These are phyloP conservation scores for Quercus bicolor DNA, from an alignment of 306 rosid species.

Conservation along the genomic window DNA sequence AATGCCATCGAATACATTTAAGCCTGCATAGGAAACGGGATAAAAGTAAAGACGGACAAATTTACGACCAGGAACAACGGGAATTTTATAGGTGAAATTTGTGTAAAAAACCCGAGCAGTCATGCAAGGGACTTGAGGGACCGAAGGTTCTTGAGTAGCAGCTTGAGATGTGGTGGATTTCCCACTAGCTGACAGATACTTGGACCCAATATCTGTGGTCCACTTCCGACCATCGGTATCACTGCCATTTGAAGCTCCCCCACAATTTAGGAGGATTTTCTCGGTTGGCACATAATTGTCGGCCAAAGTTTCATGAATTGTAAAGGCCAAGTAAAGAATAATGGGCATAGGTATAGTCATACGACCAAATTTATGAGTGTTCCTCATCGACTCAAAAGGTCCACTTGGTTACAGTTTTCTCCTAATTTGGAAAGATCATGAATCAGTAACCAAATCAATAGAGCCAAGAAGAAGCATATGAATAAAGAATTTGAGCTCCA, in stretches of 20 bases:
- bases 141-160: conserved; percentile 66
- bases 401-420: not conserved
- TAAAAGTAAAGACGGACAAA: conserved; percentile 77
- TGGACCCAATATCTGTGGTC: conserved; percentile 65
- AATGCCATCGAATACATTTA: conserved; percentile 47
- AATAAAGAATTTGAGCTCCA: too few species aligned
- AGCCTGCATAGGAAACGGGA: conserved; percentile 49
- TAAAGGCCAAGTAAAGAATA: conserved; percentile 34
- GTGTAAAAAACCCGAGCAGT: conserved; percentile 61
- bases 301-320: conserved; percentile 33
- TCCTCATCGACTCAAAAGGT: conserved; percentile 31
- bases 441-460: too few species aligned
- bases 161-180: conserved; percentile 39
- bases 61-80: conserved; percentile 72
- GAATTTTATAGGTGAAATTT: conserved; percentile 56
- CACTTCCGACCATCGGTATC: conserved; percentile 63
- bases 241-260: conserved; percentile 50
- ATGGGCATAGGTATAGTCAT: not conserved
- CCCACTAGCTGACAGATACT: conserved; percentile 29
- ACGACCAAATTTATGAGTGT: conserved; percentile 17
- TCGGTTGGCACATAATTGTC: conserved; percentile 58
- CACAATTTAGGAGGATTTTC: conserved; percentile 62
- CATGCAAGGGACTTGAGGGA: conserved; percentile 69
- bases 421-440: not conserved
- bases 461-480: too few species aligned